Conservation (phyloP, 1,284 basidiomycete species). For the Exobasidium rhododendri region DNA sequence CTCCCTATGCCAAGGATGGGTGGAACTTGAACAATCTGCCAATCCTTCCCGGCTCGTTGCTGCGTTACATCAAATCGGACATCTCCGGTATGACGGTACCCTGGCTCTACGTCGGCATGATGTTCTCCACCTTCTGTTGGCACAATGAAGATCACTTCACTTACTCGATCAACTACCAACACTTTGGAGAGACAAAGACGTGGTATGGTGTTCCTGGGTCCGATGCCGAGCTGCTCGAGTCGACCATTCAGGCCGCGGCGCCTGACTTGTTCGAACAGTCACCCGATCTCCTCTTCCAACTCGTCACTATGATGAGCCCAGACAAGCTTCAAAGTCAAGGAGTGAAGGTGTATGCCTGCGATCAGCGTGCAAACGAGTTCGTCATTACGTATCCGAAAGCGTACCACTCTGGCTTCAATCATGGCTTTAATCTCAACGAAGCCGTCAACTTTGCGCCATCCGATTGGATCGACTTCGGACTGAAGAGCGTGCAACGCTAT, state of each 20-base stretch:
- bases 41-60: slow-evolving; percentile 78
- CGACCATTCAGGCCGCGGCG: slow-evolving; percentile 88
- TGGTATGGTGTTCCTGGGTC: slow-evolving; percentile 98
- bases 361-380: slow-evolving; percentile 96
- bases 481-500: slow-evolving; percentile 80
- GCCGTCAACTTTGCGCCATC: slow-evolving; percentile 98
- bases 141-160: slow-evolving; percentile 99
- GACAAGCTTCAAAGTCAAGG: slow-evolving; percentile 78
- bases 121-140: slow-evolving; percentile 99
- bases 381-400: slow-evolving; percentile 92
- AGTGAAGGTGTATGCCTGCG: slow-evolving; percentile 89
- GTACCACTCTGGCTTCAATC: slow-evolving; percentile 98
- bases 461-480: slow-evolving; percentile 85
- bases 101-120: slow-evolving; percentile 99
- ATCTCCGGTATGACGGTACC: slow-evolving; percentile 99
- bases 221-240: slow-evolving; percentile 92
- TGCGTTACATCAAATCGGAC: slow-evolving; percentile 91
- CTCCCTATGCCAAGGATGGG: slow-evolving; percentile 81
- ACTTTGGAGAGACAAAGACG: slow-evolving; percentile 99
- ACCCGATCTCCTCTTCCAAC: slow-evolving; percentile 92
- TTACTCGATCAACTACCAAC: slow-evolving; percentile 69
- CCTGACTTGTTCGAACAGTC: slow-evolving; percentile 98
- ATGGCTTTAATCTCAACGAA: slow-evolving; percentile 97
- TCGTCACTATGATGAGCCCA: slow-evolving; percentile 97
- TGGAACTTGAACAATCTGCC: slow-evolving; percentile 99